Base-by-base conservation (phyloP, 2,329 filamentous ascomycete genomes). In the Trichoderma simmonsii region DNA sequence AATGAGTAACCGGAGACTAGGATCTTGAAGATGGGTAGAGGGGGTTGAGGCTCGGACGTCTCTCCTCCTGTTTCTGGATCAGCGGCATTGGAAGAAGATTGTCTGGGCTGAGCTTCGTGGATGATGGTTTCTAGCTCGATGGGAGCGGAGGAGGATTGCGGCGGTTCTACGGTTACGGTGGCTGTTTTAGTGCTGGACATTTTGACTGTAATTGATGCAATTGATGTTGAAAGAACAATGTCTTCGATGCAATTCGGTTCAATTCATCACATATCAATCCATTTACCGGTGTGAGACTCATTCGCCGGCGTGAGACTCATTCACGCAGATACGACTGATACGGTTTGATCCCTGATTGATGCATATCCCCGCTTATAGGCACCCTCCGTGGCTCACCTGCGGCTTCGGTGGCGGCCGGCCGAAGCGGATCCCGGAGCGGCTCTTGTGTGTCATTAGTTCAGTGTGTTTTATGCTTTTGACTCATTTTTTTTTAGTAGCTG, bases 291-390 rank as follows among this genome's bases (percentile, higher is more conserved):
- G 21, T 54, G 48, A 54, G 48, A 54, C 11, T 54, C 48, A 54
- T 54, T 21, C 48, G 26, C 26, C 26, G 26, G n/a, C n/a, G 21
- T 54, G 48, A 54, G 48, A 54, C 11, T 54, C 48, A 54, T 54
- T 21, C 48, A 12, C n/a, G 48, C 48, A 54, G n/a, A 54, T 54
- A 54, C 48, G 48, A 54, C n/a, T 54, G 11, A 54, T 54, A 24
- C 48, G 28, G 12, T 1, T 18, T 24, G 14, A 3, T 21, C 30
- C 14, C 9, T 14, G 14, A 51, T 70, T 70, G 39, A 4, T 70
- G 67, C 67, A 70, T 62, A 70, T 62, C 15, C 57, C 39, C 67
- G 67, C 54, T 54, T 70, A 70, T 70, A 70, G 67, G 67, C 67
- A 62, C 39, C 67, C 21, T 70, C 67, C 67, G 66, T 43, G 28